Base-by-base conservation (phyloP, 164 flowering plant genomes). In the Stephania yunnanensis region DNA sequence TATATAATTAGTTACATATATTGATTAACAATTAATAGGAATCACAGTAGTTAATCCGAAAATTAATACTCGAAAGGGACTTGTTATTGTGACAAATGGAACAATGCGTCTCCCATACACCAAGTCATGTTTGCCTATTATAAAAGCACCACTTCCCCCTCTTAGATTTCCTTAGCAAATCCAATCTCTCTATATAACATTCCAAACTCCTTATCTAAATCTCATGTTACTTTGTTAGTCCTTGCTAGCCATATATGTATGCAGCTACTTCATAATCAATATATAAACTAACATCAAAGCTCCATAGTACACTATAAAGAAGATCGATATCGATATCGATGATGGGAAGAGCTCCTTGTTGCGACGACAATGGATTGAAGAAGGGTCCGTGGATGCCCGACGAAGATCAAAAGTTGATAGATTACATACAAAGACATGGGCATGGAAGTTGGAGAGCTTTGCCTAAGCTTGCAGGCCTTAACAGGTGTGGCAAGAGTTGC, bases 301-400 rank as follows among this genome's bases (percentile, higher is more conserved):
- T 13, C 13, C 13, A 53, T 36, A 36, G 42, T 36, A 36, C 42
- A 36, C 42, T 36, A 25, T 25, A 25, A 36, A 36, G 42, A 36
- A 36, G 42, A 36, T 36, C 4, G 42, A 6, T 19, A 61, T 61
- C 19, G n/a, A 8, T 10, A 61, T 20, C 25, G 1, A 20, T 20
- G 64, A 89, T 89, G 92, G 90, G 79, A 31, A 83, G 92, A 48
- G 78, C 87, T 63, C 90, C 92, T 20, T 71, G 79, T 75, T 77
- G 84, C 50, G 76, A 82, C 10, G 82, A 79, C 5, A 76, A 10
- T 42, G 79, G 80, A 6, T 31, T 89, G 71, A 88, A 87, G 80
- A 89, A 84, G 74, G 93, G 93, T 44, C 91, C 93, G 1, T 89
- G 93, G 93, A 87, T 85, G 4, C 84, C 83, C 0, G 91, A 75